Evolutionary conservation across 352 stramenopile genomes (phyloP), one percentile per base, ranked within the genome.

Genomic region (Phytophthora meadii): DNA sequence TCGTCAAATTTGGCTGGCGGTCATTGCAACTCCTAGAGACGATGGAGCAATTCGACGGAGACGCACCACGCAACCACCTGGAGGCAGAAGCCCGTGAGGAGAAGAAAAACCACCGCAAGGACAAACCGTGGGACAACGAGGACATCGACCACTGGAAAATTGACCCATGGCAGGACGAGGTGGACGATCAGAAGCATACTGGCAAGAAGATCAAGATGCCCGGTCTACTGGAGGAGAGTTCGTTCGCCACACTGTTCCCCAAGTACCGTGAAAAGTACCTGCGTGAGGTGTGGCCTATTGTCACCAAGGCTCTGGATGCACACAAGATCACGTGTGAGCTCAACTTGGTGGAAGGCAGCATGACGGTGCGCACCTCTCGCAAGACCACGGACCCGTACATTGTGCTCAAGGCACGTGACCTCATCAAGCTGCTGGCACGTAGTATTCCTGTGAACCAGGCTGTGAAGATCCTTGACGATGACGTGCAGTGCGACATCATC

Each of bases 191-290:
- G 27, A 85, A 97, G 67, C 85, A 92, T 63, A 73, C 71, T 12
- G 77, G 74, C 50, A 83, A 89, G 72, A 88, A 76, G 64, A 55
- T 77, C 54, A 70, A 66, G 42, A 89, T 93, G 81, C 79, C 81
- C 12, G 82, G 87, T 19, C 88, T 99, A 58, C 81, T 99, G 25
- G 97, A 99, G 77, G 98, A 99, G 85, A 98, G 92, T 41, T 99
- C 90, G 53, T 99, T 99, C 77, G 98, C 98, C 37, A 99, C 97
- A 53, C 90, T 99, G 14, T 99, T 99, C 76, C 98, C 98, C 39
- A 99, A 99, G 72, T 99, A 99, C 78, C 87, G 98, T 40, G 98
- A 99, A 79, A 98, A 99, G 67, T 99, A 99, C 81, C 77, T 99
- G 30, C 90, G 97, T 27, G 97, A 99, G 77, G 88, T 99, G 8